These are phyloP conservation scores for Trichoderma orchidacearum DNA, from an alignment of 495 filamentous ascomycete genomes.

Conservation along the genomic window DNA sequence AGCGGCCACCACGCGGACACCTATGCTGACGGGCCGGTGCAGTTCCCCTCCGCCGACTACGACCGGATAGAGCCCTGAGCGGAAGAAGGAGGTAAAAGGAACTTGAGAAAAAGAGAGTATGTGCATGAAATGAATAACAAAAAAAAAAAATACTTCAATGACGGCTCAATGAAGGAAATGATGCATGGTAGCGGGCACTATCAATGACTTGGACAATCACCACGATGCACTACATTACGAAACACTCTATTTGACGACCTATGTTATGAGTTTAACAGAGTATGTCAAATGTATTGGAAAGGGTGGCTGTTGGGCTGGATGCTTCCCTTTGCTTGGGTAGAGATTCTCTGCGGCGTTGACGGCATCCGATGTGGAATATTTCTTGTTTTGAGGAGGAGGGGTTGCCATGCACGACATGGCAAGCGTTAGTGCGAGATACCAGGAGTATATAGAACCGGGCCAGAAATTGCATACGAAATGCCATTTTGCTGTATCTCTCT, in stretches of 20 bases:
- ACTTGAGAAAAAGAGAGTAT: not conserved
- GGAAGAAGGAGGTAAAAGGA: not conserved
- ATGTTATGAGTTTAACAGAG: no score
- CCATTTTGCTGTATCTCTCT: no score
- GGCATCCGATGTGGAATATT: not conserved
- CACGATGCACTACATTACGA: no score
- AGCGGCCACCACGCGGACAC: not conserved
- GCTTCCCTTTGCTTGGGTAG: not conserved
- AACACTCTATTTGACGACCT: no score
- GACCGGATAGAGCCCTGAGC: slow-evolving; percentile 16
- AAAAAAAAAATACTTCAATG: no score
- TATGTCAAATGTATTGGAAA: no score
- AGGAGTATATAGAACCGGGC: not conserved
- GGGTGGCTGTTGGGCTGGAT: not conserved
- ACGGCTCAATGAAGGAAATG: no score
- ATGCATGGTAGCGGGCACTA: not conserved
- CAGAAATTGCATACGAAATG: not conserved
- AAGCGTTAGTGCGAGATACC: not conserved
- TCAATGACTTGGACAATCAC: not conserved
- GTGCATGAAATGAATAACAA: not conserved
- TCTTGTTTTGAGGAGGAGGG: not conserved
- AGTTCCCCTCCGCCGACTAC: slow-evolving; percentile 30
- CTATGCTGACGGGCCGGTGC: slow-evolving; percentile 14
- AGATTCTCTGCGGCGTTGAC: not conserved
- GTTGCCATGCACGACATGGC: not conserved